Base-by-base conservation (phyloP, 305 asterid species). In the Fraxinus ornus region DNA sequence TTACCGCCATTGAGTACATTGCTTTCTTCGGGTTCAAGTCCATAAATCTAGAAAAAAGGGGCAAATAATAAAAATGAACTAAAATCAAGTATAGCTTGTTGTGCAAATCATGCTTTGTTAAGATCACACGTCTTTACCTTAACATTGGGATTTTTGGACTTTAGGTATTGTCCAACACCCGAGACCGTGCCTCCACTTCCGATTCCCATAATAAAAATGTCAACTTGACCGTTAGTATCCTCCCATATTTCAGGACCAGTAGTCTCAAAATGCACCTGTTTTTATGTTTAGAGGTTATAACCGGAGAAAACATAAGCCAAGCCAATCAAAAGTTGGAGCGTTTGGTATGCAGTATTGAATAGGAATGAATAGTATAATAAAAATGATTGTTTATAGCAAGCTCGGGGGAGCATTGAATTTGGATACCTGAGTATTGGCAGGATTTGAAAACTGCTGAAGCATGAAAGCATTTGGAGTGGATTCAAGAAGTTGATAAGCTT, bases 171-270 rank as follows among this genome's bases (percentile, higher is more conserved):
- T 39, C 99, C 98, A 84, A 95, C 99, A 3, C 99, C 99, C 15
- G 98, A 88, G 49, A 95, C 99, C 0, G 99, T 95, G 72, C 99
- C 99, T 85, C 99, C 99, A 55, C 98, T 94, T 39, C 98, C 98
- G 22, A 95, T 95, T 84, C 99, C 99, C 99, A 94, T 93, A 3
- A 95, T 83, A 82, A 93, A 95, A 39, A 95, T 94, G 83, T 95
- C 98, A 32, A 95, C 99, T 81, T 93, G 86, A 24, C 99, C 99
- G 78, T 89, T 85, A 8, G 98, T 91, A 68, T 95, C 99, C 77
- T 95, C 98, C 98, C 98, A 95, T 83, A 95, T 95, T 87, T 95
- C 99, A 37, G 99, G 99, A 19, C 99, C 99, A 0, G 99, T 95
- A 0, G 98, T 95, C 93, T 94, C 99, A 82, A 92, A 95, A 88